Evolutionary conservation across 768 basidiomycete species (phyloP), one percentile per base, ranked within the genome.

Genomic region (Neoboletus magnificus): DNA sequence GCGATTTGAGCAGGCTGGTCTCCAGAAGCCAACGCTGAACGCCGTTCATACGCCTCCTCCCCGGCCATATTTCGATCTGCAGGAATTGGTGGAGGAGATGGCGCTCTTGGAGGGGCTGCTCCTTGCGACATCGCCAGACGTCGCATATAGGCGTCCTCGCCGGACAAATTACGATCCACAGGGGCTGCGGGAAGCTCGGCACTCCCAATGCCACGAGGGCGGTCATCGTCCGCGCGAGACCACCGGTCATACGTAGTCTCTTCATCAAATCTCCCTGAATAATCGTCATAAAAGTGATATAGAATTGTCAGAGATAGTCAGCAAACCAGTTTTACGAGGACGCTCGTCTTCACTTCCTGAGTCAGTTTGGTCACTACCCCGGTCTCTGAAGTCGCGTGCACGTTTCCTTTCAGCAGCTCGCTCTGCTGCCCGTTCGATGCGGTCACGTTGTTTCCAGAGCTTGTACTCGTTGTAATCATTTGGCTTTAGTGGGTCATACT

Each of bases 401-500:
- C 85, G 77, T 61, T 87, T 87, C 36, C 79, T 72, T 67, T 88
- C 84, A 12, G 79, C 78, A n/a, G 81, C 66, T 33, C 84, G 79
- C 59, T 86, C 83, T 16, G 71, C 63, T n/a, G 86, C 79, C 41
- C 83, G 75, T 60, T 92, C 87, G 46, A 88, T 89, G 40, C 82
- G 82, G 25, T 91, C 87, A 54, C 83, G 84, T 58, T 83, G 82
- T 60, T 86, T 86, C 85, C 85, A 93, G 12, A 83, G 62, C 64
- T 92, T 93, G 77, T 85, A 93, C 62, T 93, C 92, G 61, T 87
- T 85, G 72, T 93, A 93, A 62, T 94, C 92, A 56, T 93, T 93
- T 2, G 92, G 92, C 25, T 88, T 82, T 22, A 85, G 71, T 2
- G 91, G 88, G 59, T 94, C 92, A 66, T 94, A 94, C 29, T 73